Evolutionary conservation across 805 yeast species (phyloP), one percentile per base, ranked within the genome.

Genomic region (Ogataea sp.): DNA sequence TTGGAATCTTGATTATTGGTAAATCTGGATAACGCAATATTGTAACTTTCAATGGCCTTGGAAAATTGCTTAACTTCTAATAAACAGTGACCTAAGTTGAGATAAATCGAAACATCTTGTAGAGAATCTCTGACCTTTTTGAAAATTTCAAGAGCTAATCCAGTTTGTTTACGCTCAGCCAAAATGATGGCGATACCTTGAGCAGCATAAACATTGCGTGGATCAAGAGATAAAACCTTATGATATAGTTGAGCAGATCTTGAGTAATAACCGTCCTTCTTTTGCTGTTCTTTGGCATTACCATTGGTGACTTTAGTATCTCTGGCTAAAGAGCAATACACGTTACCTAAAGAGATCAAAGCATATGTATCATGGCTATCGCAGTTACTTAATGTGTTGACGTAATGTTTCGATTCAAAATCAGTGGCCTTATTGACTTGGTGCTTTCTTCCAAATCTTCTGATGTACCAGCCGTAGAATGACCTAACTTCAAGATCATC

Each of bases 141-240:
- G 53, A 93, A 79, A 34, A 89, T 80, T 48, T 86, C 95, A 52
- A 89, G 68, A 0, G 97, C 96, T 44, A 80, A 70, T 20, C 76
- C 78, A 26, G 76, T 64, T 49, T 84, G 80, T 48, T 80, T 80
- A 52, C 80, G 81, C 52, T 90, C 97, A 10, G 95, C 94, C 58
- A 87, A 83, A 4, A 88, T 78, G 40, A 93, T 87, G 1, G 97
- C 97, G 45, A 93, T 71, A 40, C 99, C 99, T 61, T 93, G 98
- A 1, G 98, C 97, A 5, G 98, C 99, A 64, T 81, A 93, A 1
- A 89, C 90, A 56, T 90, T 86, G 48, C 73, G 69, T 2, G 89
- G 77, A 62, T 93, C 97, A 23, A 88, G 62, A 37, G 83, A 80
- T 39, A 93, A 65, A 2, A 87, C 96, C 62, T 93, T 93, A 52